Conservation (phyloP, 495 filamentous ascomycete species). For the Aspergillus sclerotiicarbonarius region DNA sequence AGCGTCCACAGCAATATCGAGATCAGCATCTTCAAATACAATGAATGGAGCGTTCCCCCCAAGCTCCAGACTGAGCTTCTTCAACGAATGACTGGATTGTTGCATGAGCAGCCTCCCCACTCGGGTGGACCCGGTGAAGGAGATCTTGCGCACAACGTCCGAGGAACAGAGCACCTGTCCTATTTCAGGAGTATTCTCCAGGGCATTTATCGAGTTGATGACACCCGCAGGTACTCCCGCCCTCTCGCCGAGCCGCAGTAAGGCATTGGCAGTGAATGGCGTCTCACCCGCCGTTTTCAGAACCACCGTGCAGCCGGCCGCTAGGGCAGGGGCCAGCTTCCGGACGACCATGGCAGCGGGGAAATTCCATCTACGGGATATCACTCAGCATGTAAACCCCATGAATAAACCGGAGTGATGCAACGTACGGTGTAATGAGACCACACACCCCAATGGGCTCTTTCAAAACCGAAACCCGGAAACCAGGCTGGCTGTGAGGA, state of each 20-base stretch:
- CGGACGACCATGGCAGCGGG: conserved; percentile 56
- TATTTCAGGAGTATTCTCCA: conserved; percentile 55
- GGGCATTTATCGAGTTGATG: conserved; percentile 58
- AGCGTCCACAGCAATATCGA: conserved; percentile 50
- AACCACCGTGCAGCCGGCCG: conserved; percentile 62
- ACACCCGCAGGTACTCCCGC: conserved; percentile 61
- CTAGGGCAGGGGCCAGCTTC: conserved; percentile 59
- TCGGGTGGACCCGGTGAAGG: conserved; percentile 60
- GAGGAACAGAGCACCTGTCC: conserved; percentile 57
- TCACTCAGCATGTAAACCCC: too few species aligned
- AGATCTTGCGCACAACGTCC: conserved; percentile 57
- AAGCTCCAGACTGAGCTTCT: conserved; percentile 63
- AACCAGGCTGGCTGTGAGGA: conserved; percentile 29
- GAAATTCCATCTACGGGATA: conserved; percentile 39
- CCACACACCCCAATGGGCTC: conserved; percentile 48
- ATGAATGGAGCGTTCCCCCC: conserved; percentile 67
- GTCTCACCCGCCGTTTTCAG: conserved; percentile 43
- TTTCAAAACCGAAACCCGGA: conserved; percentile 46
- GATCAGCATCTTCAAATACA: conserved; percentile 63
- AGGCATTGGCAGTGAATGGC: conserved; percentile 53
- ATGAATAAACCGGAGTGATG: too few species aligned
- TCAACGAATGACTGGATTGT: conserved; percentile 51
- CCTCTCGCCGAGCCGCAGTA: conserved; percentile 55
- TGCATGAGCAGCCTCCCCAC: conserved; percentile 51
- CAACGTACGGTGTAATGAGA: conserved; percentile 31